Evolutionary conservation across 2,329 filamentous ascomycete species (phyloP).

Genomic region (Waltergamsia citrina): DNA sequence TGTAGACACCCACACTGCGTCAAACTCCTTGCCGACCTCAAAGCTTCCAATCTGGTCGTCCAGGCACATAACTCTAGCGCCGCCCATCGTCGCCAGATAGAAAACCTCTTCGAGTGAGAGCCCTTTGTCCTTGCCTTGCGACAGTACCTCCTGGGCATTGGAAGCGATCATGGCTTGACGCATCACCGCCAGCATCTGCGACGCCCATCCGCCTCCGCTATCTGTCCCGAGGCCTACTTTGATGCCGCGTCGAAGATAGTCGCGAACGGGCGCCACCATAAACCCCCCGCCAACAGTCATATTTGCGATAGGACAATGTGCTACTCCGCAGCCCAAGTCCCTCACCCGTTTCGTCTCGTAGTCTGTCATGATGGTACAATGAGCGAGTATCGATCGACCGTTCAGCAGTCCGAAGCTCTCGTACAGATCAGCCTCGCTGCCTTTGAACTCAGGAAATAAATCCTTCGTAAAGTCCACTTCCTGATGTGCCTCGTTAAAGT

Average conservation of each 20-base stretch:
- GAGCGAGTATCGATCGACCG: conserved; percentile 50
- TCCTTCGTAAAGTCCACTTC: conserved; percentile 45
- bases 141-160: conserved; percentile 33
- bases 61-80: conserved; percentile 47
- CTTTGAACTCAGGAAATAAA: conserved; percentile 43
- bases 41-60: conserved; percentile 46
- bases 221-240: conserved; percentile 61
- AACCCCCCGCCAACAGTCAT: conserved; percentile 53
- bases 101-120: conserved; percentile 44
- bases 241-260: conserved; percentile 46
- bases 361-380: conserved; percentile 53
- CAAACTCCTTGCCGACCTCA: conserved; percentile 50
- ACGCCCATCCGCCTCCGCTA: conserved; percentile 52
- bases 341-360: conserved; percentile 40
- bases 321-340: conserved; percentile 44
- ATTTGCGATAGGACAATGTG: conserved; percentile 56
- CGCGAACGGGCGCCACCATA: conserved; percentile 50
- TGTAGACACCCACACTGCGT: conserved; percentile 37
- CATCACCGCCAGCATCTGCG: conserved; percentile 49
- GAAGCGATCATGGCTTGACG: conserved; percentile 47
- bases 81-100: conserved; percentile 51
- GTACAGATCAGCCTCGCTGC: conserved; percentile 51
- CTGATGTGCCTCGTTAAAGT: conserved; percentile 56
- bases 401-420: conserved; percentile 43
- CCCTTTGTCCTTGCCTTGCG: conserved; percentile 28